phyloP scores from a whole-genome alignment of 1,284 basidiomycete genomes.

The Salmacisia buchloeana region DNA sequence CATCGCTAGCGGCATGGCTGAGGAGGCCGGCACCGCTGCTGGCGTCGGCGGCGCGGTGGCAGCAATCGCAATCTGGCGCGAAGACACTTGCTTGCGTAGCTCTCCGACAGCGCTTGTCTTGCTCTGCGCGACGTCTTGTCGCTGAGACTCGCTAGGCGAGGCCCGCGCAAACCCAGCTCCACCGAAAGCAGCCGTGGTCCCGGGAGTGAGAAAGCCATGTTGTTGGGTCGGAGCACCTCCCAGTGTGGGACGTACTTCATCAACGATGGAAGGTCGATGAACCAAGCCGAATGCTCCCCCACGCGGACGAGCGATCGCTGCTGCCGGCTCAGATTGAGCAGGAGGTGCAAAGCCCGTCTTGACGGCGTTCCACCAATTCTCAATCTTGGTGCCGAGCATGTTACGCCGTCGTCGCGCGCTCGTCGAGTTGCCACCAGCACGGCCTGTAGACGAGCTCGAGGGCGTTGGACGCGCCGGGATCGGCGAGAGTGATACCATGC shows the following conservation, averaged over 20 bases:
- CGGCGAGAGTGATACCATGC: constrained; percentile 36
- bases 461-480: constrained; percentile 29
- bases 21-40: neutral
- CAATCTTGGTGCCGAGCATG: constrained; percentile 41
- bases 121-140: neutral
- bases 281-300: neutral
- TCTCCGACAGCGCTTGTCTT: neutral
- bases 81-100: too few relatives aligned
- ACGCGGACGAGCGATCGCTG: neutral
- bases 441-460: neutral
- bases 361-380: constrained; percentile 47
- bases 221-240: neutral
- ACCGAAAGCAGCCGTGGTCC: too few relatives aligned
- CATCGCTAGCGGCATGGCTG: neutral
- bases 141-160: neutral
- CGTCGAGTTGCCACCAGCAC: neutral
- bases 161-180: too few relatives aligned
- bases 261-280: neutral
- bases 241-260: neutral
- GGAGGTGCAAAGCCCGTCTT: constrained; percentile 36
- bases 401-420: constrained; percentile 23
- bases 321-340: neutral
- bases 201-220: neutral
- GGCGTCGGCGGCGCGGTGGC: neutral
- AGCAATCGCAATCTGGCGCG: neutral